Base-by-base conservation (phyloP, 2,329 filamentous ascomycete species). In the Helotiales sp. region DNA sequence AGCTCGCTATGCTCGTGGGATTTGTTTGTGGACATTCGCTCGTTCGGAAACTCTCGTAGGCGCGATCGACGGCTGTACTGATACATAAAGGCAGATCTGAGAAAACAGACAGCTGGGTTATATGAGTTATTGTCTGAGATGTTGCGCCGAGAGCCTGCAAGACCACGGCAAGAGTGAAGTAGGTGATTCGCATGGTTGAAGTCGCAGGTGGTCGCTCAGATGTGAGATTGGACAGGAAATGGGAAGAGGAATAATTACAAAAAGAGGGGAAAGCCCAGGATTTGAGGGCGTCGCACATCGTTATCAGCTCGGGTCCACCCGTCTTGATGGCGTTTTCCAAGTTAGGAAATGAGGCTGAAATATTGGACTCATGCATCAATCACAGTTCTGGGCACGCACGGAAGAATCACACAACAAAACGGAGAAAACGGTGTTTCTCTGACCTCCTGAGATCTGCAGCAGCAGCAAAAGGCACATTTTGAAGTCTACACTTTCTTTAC, bases 71-170 rank as follows among this genome's bases (percentile, higher is more conserved):
- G 8, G 59, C 59, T 2, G 24, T 61, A 11, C 40, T 50, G 8
- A 61, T 26, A 34, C 59, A 61, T 32, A 45, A 32, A 6, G 59
- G 59, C 6, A 61, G 28, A 26, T 61, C 59, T 28, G 28, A 24
- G n/a, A 37, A 61, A 11, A 61, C 49, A n/a, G 59, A 61, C n/a
- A 61, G 26, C 37, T 61, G 59, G 11, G 59, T 61, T 32, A 61
- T 61, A 17, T 61, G 59, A 10, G 59, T 61, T 22, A 61, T 50
- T 50, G 45, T 61, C 30, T 61, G 59, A n/a, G 45, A 59, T 17
- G 45, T 7, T n/a, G 40, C 40, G 22, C 59, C n/a, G 11, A 30
- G 8, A 6, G 26, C 8, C n/a, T 32, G 13, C 45, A 49, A 22
- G 43, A 45, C 20, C 30, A 61, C 17, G n/a, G 20, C 52, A 7